Conservation (phyloP, 805 yeast species). For the Kurtzmaniella fragi region DNA sequence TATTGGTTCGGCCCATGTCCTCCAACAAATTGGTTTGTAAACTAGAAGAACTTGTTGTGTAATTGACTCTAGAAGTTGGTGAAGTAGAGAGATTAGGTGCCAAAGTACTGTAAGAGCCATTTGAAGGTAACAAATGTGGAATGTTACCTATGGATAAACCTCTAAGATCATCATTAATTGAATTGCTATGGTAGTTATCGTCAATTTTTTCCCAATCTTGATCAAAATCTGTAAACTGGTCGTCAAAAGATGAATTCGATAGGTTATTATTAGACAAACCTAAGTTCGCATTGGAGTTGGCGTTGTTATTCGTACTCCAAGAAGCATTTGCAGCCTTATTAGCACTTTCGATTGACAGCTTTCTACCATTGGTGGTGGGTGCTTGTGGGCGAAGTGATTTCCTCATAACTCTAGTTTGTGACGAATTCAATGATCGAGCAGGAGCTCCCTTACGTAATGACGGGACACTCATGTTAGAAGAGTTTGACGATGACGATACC, state of each 20-base stretch:
- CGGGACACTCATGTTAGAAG: slow-evolving; percentile 13
- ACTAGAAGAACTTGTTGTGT: too few species aligned
- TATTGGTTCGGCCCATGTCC: slow-evolving; percentile 1
- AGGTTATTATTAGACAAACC: background rate
- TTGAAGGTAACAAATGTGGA: too few species aligned
- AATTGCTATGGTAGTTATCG: slow-evolving; percentile 4
- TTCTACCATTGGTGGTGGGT: background rate
- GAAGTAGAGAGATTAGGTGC: too few species aligned
- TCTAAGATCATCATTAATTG: slow-evolving; percentile 5
- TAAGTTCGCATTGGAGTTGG: background rate
- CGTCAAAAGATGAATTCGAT: slow-evolving; percentile 8
- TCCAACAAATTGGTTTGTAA: background rate
- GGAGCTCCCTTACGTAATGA: slow-evolving; percentile 9
- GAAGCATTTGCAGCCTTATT: slow-evolving; percentile 2
- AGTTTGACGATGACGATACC: slow-evolving; percentile 4
- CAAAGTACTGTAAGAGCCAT: too few species aligned
- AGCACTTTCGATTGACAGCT: slow-evolving; percentile 1
- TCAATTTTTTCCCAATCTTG: slow-evolving; percentile 31
- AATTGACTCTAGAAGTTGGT: too few species aligned
- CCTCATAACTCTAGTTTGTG: slow-evolving; percentile 1
- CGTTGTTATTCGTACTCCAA: slow-evolving; percentile 5
- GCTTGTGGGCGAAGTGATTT: slow-evolving; percentile 1
- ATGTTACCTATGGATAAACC: background rate
- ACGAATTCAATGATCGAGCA: slow-evolving; percentile 6
- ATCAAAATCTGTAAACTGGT: slow-evolving; percentile 35